A percentile compares a stretch with the other conserved stretches of the same genome.
Evolutionary conservation across 371 early-diverging fungal genomes (phyloP).

Genomic region (Apophysomyces ossiformis): DNA sequence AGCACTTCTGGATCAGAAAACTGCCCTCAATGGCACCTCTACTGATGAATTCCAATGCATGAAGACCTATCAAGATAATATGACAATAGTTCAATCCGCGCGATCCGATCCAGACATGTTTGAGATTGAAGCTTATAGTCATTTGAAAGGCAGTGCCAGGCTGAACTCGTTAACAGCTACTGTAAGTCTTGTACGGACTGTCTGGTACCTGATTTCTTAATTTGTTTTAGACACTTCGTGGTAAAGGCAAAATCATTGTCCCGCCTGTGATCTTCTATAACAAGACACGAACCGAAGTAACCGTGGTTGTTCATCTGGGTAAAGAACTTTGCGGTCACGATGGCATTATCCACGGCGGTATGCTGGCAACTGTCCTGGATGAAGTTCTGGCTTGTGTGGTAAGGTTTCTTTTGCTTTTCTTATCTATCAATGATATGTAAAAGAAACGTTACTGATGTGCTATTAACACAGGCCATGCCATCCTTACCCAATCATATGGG

Average conservation of each 20-base stretch:
- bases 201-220: background rate
- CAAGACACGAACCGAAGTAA: slow-evolving; percentile 39
- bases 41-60: slow-evolving; percentile 9
- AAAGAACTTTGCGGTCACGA: slow-evolving; percentile 62
- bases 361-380: slow-evolving; percentile 72
- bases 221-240: slow-evolving; percentile 42
- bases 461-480: slow-evolving; percentile 49
- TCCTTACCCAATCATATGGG: slow-evolving; percentile 70
- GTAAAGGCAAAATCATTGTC: slow-evolving; percentile 41
- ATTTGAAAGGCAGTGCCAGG: slow-evolving; percentile 31
- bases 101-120: slow-evolving; percentile 33
- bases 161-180: slow-evolving; percentile 38
- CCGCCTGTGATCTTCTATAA: slow-evolving; percentile 46
- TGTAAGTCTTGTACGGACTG: slow-evolving; percentile 25
- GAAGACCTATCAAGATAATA: slow-evolving; percentile 29
- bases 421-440: slow-evolving; percentile 9
- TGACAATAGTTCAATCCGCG: slow-evolving; percentile 34
- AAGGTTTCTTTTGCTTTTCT: slow-evolving; percentile 14
- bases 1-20: slow-evolving; percentile 26
- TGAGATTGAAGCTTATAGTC: slow-evolving; percentile 39
- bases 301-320: slow-evolving; percentile 45
- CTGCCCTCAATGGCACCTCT: slow-evolving; percentile 13
- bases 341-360: slow-evolving; percentile 74
- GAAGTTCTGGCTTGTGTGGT: slow-evolving; percentile 64
- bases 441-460: slow-evolving; percentile 1